phyloP scores from a whole-genome alignment of 345 rosid species.

The Trapa bicornis region DNA sequence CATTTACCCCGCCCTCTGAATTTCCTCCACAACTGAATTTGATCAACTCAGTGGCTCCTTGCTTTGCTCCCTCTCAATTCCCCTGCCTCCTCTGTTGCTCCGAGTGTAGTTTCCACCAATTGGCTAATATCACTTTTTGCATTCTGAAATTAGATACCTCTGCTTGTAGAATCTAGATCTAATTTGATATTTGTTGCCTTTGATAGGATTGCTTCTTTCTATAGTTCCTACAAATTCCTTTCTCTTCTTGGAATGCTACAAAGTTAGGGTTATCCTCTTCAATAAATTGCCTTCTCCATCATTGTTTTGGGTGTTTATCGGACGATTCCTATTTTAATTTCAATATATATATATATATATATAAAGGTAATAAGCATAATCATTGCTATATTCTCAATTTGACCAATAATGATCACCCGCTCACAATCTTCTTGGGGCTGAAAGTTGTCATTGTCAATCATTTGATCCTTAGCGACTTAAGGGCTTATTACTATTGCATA shows the following conservation, averaged over 20 bases:
- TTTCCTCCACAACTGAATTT: background rate
- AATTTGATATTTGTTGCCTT: background rate
- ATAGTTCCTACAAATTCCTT: background rate
- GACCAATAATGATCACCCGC: background rate
- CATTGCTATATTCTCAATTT: background rate
- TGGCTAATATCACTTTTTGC: background rate
- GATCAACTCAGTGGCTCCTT: background rate
- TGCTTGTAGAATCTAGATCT: background rate
- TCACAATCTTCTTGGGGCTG: background rate
- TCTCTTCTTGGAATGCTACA: background rate
- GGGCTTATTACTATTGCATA: background rate
- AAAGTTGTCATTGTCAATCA: conserved; percentile 3
- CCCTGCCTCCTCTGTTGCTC: background rate
- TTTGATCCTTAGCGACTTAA: background rate
- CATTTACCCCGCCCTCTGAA: background rate
- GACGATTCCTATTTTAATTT: background rate
- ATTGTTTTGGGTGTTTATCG: too few relatives aligned
- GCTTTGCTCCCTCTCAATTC: background rate
- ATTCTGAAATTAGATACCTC: background rate
- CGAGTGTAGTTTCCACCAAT: background rate
- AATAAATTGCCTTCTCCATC: background rate
- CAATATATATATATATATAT: background rate
- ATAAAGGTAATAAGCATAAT: background rate
- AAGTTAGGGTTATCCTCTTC: background rate
- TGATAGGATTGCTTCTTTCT: background rate